These are phyloP conservation scores for Vitis amurensis DNA, from an alignment of 164 flowering plant genomes.

Conservation along the genomic window DNA sequence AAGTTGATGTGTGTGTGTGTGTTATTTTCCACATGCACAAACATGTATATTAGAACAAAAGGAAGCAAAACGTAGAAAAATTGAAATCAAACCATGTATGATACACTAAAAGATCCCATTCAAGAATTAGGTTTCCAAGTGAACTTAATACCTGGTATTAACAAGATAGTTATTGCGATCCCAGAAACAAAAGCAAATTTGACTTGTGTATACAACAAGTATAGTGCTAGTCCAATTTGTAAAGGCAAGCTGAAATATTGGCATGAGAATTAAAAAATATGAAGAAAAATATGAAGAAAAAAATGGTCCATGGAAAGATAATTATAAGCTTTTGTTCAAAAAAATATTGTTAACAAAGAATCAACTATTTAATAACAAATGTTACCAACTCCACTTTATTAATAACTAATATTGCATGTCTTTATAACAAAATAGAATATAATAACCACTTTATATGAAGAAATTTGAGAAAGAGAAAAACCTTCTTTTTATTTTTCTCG, in stretches of 20 bases:
- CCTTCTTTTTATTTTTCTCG: no score
- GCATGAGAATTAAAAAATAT: constrained; percentile 5
- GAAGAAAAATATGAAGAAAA: not conserved
- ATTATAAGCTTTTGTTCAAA: no score
- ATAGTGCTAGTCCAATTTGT: constrained; percentile 90
- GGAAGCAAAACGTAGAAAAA: not conserved
- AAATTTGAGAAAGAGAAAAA: no score
- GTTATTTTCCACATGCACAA: not conserved
- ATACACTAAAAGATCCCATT: not conserved
- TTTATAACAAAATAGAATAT: not conserved
- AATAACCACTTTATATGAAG: no score
- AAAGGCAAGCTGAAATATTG: constrained; percentile 76
- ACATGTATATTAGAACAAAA: not conserved
- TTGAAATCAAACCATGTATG: not conserved
- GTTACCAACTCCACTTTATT: not conserved
- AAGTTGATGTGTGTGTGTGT: no score
- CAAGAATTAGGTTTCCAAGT: not conserved
- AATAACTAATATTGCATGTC: not conserved
- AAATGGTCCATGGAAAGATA: not conserved
- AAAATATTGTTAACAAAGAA: not conserved
- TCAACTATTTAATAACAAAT: not conserved
- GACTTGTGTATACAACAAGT: constrained; percentile 89
- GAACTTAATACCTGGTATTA: constrained; percentile 79
- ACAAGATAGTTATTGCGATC: constrained; percentile 67
- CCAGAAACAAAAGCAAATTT: constrained; percentile 92